phyloP scores from a whole-genome alignment of 2,329 filamentous ascomycete species.

The Fusarium subglutinans region DNA sequence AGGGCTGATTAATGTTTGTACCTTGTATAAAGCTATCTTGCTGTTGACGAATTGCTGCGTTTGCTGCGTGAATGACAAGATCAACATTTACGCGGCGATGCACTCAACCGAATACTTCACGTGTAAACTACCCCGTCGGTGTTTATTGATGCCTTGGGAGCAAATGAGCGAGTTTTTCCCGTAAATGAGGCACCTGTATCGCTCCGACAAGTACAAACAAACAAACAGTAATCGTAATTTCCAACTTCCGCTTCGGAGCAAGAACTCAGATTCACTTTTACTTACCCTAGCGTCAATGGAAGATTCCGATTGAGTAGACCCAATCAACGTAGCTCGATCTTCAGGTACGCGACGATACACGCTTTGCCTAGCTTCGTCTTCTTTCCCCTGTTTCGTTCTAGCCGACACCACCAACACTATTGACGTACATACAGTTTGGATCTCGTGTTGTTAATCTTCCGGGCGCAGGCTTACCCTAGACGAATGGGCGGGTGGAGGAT shows the following conservation, averaged over 20 bases:
- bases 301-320: not conserved
- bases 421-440: not conserved
- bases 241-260: not conserved
- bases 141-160: accelerated
- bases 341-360: not conserved
- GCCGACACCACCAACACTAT: not conserved
- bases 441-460: not conserved
- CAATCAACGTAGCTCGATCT: not conserved
- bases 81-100: not conserved
- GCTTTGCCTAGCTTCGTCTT: not conserved
- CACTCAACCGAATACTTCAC: too few relatives aligned
- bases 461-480: not conserved
- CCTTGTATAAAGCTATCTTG: not conserved
- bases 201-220: not conserved
- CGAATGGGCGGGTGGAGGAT: not conserved
- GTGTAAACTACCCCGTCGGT: too few relatives aligned
- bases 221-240: not conserved
- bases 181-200: not conserved
- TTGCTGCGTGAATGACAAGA: not conserved
- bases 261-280: not conserved
- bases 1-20: not conserved
- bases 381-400: not conserved
- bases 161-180: not conserved
- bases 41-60: not conserved
- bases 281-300: not conserved